Base-by-base conservation (phyloP, 192 early-diverging fungal genomes). In the Thamnidium elegans region DNA sequence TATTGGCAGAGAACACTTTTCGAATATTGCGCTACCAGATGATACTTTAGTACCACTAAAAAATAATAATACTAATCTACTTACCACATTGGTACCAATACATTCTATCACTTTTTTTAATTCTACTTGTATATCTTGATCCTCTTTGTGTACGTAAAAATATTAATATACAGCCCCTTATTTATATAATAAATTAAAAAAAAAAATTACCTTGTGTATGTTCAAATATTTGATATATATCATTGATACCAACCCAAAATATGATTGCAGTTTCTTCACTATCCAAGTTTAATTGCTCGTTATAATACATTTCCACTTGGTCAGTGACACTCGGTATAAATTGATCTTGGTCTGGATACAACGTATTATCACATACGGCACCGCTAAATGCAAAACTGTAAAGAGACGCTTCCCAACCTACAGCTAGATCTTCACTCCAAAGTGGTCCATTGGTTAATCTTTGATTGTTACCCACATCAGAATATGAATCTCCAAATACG, bases 401-500 rank as follows among this genome's bases (percentile, higher is more conserved):
- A 1, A 76, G 50, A 1, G 65, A 42, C 2, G 66, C 74, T n/a
- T 71, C 51, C 74, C 74, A 76, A 1, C 69, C 69, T 45, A 66
- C 58, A 13, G 74, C 65, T 20, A 76, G 42, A 54, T 68, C 26
- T 36, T 76, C 66, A 42, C 42, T 61, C 74, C 74, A 76, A n/a
- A 76, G 8, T 14, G 74, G 74, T 15, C 74, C 74, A 50, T 76
- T 76, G 1, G 65, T 69, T 44, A 39, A 63, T 1, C 63, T 43
- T 10, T 65, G 46, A n/a, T 34, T 26, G 30, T 68, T 76, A 3
- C 74, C 74, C 20, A 34, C 36, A 53, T 76, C 67, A 66, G 74
- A 67, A 47, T 71, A 71, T 5, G 69, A 70, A 53, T 76, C 74
- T 32, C 74, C 74, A 67, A 76, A 70, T 13, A 76, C 66, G 20